Conservation (phyloP, 2,329 filamentous ascomycete genomes). For the Nemania bipapillata region DNA sequence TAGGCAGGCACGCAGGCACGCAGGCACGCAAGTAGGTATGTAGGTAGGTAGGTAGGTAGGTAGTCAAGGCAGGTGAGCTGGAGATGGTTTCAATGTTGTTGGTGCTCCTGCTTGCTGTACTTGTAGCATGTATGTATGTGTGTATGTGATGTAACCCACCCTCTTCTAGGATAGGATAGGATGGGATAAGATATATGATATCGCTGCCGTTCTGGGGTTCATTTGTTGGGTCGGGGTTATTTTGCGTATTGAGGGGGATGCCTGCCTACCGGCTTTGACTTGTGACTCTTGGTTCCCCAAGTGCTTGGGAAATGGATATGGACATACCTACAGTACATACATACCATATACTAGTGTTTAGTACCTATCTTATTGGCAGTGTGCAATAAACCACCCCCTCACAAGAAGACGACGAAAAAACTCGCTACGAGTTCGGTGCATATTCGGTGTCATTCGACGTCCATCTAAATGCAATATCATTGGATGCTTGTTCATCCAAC, state of each 20-base stretch:
- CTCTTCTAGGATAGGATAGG: background rate
- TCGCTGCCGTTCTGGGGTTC: background rate
- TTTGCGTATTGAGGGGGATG: conserved; percentile 10
- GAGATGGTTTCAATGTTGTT: background rate
- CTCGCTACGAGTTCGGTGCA: conserved; percentile 34
- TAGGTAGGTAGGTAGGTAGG: background rate
- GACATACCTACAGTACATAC: too few relatives aligned
- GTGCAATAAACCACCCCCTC: conserved; percentile 11
- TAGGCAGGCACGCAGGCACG: background rate
- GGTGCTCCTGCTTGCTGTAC: background rate
- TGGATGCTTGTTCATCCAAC: conserved; percentile 15
- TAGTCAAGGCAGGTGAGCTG: background rate
- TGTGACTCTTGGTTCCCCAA: too few relatives aligned
- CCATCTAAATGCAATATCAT: conserved; percentile 26
- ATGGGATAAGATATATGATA: too few relatives aligned
- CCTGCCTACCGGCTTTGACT: too few relatives aligned
- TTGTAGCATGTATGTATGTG: background rate
- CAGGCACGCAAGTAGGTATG: background rate
- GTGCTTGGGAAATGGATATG: too few relatives aligned
- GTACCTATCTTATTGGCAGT: too few relatives aligned
- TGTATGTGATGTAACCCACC: conserved; percentile 17
- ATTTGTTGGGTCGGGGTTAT: background rate
- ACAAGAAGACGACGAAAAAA: conserved; percentile 20
- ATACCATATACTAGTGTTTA: too few relatives aligned
- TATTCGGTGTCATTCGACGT: conserved; percentile 33